phyloP scores from a whole-genome alignment of 768 basidiomycete genomes.

The Leccinum uliginosum region DNA sequence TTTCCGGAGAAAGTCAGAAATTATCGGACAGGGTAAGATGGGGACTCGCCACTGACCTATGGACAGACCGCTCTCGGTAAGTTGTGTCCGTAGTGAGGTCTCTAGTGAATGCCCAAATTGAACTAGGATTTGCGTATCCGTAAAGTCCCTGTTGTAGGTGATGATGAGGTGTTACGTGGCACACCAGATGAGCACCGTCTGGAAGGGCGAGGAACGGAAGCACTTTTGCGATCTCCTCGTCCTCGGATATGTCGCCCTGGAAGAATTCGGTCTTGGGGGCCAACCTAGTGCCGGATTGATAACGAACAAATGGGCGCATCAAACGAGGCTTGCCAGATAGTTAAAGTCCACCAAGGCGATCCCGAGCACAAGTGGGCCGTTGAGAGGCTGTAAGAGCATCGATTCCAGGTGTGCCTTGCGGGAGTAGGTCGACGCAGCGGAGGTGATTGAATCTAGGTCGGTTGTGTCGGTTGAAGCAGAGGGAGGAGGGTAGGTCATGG shows the following conservation, averaged over 20 bases:
- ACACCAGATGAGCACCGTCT: slow-evolving; percentile 91
- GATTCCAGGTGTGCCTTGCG: slow-evolving; percentile 79
- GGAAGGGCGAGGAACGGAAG: slow-evolving; percentile 95
- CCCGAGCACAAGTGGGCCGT: slow-evolving; percentile 66
- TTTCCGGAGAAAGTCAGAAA: slow-evolving; percentile 11
- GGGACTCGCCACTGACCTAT: slow-evolving; percentile 62
- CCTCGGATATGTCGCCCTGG: slow-evolving; percentile 71
- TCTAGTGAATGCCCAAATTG: slow-evolving; percentile 82
- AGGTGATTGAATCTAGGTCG: slow-evolving; percentile 56
- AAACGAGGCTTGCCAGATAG: slow-evolving; percentile 61
- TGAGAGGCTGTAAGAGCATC: slow-evolving; percentile 55
- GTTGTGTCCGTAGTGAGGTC: slow-evolving; percentile 64
- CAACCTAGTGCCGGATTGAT: slow-evolving; percentile 52
- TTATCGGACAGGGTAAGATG: not conserved
- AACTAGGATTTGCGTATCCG: slow-evolving; percentile 81
- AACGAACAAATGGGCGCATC: slow-evolving; percentile 7
- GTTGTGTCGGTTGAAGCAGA: slow-evolving; percentile 37
- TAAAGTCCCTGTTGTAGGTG: slow-evolving; percentile 70
- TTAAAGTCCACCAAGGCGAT: slow-evolving; percentile 95
- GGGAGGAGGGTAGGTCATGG: slow-evolving; percentile 47
- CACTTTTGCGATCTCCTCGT: slow-evolving; percentile 80
- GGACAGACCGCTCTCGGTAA: slow-evolving; percentile 90
- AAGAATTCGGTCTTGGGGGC: slow-evolving; percentile 88
- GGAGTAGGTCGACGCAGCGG: slow-evolving; percentile 50
- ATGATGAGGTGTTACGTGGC: not conserved